These are phyloP conservation scores for Bidens hawaiensis DNA, from an alignment of 140 eudicot species.

Conservation along the genomic window DNA sequence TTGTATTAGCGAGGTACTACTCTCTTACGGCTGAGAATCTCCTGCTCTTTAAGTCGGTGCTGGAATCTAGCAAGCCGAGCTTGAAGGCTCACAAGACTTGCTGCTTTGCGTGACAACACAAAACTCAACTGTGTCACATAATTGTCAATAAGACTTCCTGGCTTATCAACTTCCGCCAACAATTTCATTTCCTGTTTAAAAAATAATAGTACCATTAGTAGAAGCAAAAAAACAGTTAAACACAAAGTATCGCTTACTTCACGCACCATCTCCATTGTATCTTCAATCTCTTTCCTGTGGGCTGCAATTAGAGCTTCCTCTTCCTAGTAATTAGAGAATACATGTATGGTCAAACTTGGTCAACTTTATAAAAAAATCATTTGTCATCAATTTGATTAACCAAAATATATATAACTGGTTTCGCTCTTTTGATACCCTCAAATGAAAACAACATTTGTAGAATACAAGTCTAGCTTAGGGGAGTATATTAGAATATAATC, in stretches of 20 bases:
- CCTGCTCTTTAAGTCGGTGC: conserved; percentile 90
- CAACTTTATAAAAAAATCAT: not conserved
- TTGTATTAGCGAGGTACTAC: conserved; percentile 54
- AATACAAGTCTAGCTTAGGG: too few relatives aligned
- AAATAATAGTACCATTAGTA: not conserved
- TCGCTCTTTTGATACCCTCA: too few relatives aligned
- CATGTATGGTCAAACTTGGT: not conserved
- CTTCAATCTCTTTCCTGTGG: conserved; percentile 96
- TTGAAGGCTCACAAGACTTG: conserved; percentile 90
- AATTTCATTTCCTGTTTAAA: conserved; percentile 86
- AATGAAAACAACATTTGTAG: too few relatives aligned
- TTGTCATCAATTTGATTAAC: too few relatives aligned
- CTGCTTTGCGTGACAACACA: conserved; percentile 94
- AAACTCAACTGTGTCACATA: conserved; percentile 85
- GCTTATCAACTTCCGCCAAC: conserved; percentile 93
- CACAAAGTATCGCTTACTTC: conserved; percentile 51
- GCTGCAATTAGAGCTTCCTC: conserved; percentile 95
- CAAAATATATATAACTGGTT: too few relatives aligned
- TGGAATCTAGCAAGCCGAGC: conserved; percentile 94
- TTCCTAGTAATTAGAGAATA: conserved; percentile 54
- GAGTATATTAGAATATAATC: too few relatives aligned
- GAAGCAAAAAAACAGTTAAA: not conserved
- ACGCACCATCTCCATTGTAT: conserved; percentile 98
- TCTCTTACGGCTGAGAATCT: conserved; percentile 80
- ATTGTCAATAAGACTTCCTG: conserved; percentile 92